Evolutionary conservation across 345 rosid species (phyloP).

Genomic region (Camelina hispida): DNA sequence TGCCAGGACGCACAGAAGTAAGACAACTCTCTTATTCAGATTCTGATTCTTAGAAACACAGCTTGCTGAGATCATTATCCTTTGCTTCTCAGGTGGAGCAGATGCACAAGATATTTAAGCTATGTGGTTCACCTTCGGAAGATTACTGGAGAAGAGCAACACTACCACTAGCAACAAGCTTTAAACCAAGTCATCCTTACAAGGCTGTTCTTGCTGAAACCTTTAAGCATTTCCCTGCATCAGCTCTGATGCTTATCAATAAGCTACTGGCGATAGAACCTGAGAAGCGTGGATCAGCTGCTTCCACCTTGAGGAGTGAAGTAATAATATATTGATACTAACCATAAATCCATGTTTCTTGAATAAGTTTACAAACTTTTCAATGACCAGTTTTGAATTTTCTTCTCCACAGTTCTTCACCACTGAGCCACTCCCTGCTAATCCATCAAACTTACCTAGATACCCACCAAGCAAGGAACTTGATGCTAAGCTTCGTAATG

Average conservation of each 20-base stretch:
- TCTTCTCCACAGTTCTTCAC: constrained; percentile 60
- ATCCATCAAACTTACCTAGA: constrained; percentile 67
- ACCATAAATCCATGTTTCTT: neutral
- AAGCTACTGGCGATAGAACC: constrained; percentile 76
- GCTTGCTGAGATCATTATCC: neutral
- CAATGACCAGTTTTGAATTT: constrained; percentile 21
- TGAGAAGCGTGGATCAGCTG: constrained; percentile 68
- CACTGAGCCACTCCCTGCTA: constrained; percentile 66
- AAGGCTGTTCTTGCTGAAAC: constrained; percentile 69
- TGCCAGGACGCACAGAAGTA: constrained; percentile 96
- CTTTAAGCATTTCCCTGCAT: constrained; percentile 62
- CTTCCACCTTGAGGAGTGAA: constrained; percentile 68
- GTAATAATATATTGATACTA: constrained; percentile 42
- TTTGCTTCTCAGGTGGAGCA: constrained; percentile 70
- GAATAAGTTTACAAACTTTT: neutral
- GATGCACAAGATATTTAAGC: constrained; percentile 87
- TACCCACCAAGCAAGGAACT: constrained; percentile 84
- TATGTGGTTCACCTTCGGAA: constrained; percentile 82
- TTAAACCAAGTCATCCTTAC: constrained; percentile 72
- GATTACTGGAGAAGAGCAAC: constrained; percentile 84
- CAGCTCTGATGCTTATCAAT: constrained; percentile 60
- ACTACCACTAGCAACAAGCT: constrained; percentile 60
- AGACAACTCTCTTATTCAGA: neutral
- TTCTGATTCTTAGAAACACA: neutral
- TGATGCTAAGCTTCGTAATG: constrained; percentile 65